These are phyloP conservation scores for Candida sanyiensis DNA, from an alignment of 805 yeast genomes.

Conservation along the genomic window DNA sequence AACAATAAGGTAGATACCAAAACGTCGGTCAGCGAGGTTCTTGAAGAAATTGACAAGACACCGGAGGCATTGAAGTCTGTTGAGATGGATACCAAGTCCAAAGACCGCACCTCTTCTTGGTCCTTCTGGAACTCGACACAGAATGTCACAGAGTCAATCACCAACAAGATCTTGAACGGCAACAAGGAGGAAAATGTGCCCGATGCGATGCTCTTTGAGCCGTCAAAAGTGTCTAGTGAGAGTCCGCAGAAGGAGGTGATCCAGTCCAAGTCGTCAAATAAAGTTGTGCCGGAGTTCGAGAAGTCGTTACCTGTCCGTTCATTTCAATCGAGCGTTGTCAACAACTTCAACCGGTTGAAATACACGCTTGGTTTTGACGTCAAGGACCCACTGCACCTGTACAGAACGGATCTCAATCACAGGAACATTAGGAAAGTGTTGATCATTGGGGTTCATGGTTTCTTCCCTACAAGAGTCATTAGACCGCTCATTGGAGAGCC, in stretches of 20 bases:
- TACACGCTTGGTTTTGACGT: conserved; percentile 25
- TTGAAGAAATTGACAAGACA: conserved; percentile 2
- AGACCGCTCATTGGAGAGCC: conserved; percentile 91
- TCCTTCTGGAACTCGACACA: conserved; percentile 22
- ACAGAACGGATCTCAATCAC: conserved; percentile 16
- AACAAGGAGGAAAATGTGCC: conserved; percentile 6
- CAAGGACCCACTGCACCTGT: conserved; percentile 24
- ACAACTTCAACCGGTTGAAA: conserved; percentile 21
- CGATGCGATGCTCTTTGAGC: conserved; percentile 25
- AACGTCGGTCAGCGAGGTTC: not conserved
- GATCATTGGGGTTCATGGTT: conserved; percentile 93
- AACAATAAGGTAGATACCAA: not conserved
- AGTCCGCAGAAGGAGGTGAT: conserved; percentile 2
- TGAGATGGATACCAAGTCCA: conserved; percentile 5
- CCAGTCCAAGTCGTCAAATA: conserved; percentile 13
- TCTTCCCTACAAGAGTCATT: conserved; percentile 82
- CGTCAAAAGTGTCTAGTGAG: conserved; percentile 8
- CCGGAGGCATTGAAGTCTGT: conserved; percentile 3
- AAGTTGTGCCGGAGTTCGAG: conserved; percentile 25
- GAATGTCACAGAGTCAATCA: conserved; percentile 5
- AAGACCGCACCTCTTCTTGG: conserved; percentile 20
- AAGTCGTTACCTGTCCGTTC: conserved; percentile 21
- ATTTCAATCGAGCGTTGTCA: conserved; percentile 15
- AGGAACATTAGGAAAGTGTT: conserved; percentile 50
- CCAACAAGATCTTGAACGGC: conserved; percentile 17